Conservation (phyloP, 129 eudicot genomes). For the Flaveria linearis region DNA sequence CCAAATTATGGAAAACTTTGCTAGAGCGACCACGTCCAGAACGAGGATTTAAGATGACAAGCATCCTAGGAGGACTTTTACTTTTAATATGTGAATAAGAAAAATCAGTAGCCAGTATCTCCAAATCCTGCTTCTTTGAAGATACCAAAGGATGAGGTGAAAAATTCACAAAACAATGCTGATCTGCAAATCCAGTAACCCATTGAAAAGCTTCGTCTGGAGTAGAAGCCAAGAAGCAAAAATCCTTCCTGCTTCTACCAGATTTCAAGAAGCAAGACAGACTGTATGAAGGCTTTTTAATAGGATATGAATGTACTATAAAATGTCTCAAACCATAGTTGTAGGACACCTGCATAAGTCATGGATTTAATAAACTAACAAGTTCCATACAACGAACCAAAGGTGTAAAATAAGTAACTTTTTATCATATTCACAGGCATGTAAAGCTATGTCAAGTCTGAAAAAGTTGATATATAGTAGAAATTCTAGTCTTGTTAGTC, state of each 20-base stretch:
- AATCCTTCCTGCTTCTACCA: constrained; percentile 80
- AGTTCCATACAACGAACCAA: not conserved
- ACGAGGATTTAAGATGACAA: constrained; percentile 90
- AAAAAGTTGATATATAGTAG: not conserved
- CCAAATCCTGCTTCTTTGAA: constrained; percentile 78
- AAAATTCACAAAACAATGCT: constrained; percentile 80
- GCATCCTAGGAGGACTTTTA: constrained; percentile 90
- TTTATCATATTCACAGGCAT: not conserved
- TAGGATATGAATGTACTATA: constrained; percentile 82
- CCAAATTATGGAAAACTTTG: constrained; percentile 84
- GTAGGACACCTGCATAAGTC: constrained; percentile 69
- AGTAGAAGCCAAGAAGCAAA: constrained; percentile 77
- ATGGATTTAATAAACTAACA: not conserved
- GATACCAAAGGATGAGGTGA: constrained; percentile 85
- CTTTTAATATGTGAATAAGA: constrained; percentile 70
- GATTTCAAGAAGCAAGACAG: constrained; percentile 67
- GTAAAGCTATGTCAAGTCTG: not conserved
- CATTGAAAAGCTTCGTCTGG: constrained; percentile 83
- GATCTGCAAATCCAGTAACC: constrained; percentile 97
- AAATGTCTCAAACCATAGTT: constrained; percentile 82
- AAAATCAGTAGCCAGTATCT: constrained; percentile 56
- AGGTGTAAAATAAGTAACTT: not conserved
- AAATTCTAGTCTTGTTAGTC: not conserved
- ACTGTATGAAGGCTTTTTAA: constrained; percentile 47
- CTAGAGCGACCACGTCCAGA: constrained; percentile 98